Evolutionary conservation across 192 early-diverging fungal genomes (phyloP), one percentile per base, ranked within the genome.

Genomic region (Funneliformis geosporum): DNA sequence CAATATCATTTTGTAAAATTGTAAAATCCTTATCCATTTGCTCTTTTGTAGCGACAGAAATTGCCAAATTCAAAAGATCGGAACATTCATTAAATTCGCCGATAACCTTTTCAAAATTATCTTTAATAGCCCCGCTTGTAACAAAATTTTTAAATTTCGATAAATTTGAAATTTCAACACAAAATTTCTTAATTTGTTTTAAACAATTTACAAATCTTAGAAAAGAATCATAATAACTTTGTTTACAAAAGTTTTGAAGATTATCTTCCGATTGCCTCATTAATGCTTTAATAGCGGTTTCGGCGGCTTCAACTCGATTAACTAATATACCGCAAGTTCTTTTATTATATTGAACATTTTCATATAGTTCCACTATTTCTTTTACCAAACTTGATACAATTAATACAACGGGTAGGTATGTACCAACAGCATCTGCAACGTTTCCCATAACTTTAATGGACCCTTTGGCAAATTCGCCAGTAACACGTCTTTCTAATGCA

Each of bases 111-210:
- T 44, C 40, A 55, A 64, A 78, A 2, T 25, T 66, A 2, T 28
- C 27, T 55, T 39, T 46, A 10, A 78, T 60, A 27, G 2, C 25
- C 21, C 8, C n/a, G 14, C 40, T 65, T 40, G 66, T 10, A 27
- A 21, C 4, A 78, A 55, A 78, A 39, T 78, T 78, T 38, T 28
- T 16, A 55, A 47, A 61, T 23, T 65, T 65, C n/a, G 66, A 10
- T 68, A 78, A 65, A 33, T 78, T 64, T 12, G 64, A 68, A 44
- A 78, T 65, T 38, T 78, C 64, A 8, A 68, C 33, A 68, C 67
- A 27, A 46, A 78, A 78, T 68, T 67, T 44, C 16, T 68, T 78
- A 55, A 78, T 78, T 68, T 78, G 43, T 55, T 78, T 78, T 55
- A 78, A 55, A 18, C 66, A 16, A 33, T 27, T 40, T 10, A 39